Conservation (phyloP, 1,284 basidiomycete genomes). For the Entoloma clypeatum region DNA sequence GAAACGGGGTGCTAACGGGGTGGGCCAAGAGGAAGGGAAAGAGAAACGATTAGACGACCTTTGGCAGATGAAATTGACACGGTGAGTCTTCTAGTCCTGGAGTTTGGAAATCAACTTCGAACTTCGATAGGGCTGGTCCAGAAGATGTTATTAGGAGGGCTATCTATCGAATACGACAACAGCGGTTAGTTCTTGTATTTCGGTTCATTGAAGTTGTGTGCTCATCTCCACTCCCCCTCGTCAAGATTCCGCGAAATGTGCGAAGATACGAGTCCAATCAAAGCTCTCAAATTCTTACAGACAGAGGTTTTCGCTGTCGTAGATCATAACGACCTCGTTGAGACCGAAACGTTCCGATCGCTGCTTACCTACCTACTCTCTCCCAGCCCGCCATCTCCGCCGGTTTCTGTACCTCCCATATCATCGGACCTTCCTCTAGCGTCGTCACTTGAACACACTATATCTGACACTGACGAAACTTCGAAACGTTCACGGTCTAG, state of each 20-base stretch:
- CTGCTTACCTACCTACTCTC: constrained; percentile 65
- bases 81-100: constrained; percentile 39
- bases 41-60: constrained; percentile 67
- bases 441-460: not conserved
- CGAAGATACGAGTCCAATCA: constrained; percentile 56
- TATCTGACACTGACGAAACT: constrained; percentile 14
- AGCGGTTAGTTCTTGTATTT: constrained; percentile 50
- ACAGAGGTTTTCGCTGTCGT: constrained; percentile 66
- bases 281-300: constrained; percentile 68
- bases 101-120: constrained; percentile 7
- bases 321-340: constrained; percentile 58
- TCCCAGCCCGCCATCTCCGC: constrained; percentile 13
- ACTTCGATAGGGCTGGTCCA: constrained; percentile 44
- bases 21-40: constrained; percentile 17
- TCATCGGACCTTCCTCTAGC: constrained; percentile 6
- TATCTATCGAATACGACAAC: constrained; percentile 58
- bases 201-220: not conserved
- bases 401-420: constrained; percentile 4
- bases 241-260: constrained; percentile 76
- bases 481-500: constrained; percentile 36
- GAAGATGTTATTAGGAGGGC: constrained; percentile 60
- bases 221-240: constrained; percentile 4
- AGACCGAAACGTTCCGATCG: constrained; percentile 59
- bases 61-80: constrained; percentile 65
- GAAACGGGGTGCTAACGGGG: constrained; percentile 13